These are phyloP conservation scores for Quambalaria eucalypti DNA, from an alignment of 1,284 basidiomycete species.

Conservation along the genomic window DNA sequence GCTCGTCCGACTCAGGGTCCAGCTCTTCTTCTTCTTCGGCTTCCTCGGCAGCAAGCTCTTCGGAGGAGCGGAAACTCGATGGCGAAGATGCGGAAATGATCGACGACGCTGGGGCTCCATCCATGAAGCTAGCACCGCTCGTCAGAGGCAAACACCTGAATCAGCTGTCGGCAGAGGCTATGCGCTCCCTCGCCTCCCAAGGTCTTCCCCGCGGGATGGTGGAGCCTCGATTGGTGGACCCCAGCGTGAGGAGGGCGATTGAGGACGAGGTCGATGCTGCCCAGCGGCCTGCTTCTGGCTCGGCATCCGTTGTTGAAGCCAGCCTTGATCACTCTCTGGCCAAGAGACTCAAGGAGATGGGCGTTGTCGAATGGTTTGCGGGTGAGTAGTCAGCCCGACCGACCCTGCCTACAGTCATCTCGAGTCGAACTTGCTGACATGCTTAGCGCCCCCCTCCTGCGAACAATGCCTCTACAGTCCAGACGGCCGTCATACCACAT, in stretches of 20 bases:
- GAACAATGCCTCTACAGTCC: conserved; percentile 60
- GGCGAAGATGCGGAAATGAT: no score
- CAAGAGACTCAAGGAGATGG: conserved; percentile 12
- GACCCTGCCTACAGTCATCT: not conserved
- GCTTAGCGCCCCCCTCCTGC: no score
- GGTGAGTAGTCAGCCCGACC: conserved; percentile 1
- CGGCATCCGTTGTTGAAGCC: not conserved
- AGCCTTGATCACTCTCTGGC: not conserved
- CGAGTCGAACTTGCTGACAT: conserved; percentile 1
- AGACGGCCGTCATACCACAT: conserved; percentile 71
- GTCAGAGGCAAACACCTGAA: not conserved
- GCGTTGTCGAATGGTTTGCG: conserved; percentile 42
- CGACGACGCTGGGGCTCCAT: conserved; percentile 13
- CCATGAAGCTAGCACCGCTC: conserved; percentile 8
- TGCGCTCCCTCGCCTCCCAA: conserved; percentile 18
- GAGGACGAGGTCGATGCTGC: conserved; percentile 6
- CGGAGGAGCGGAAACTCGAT: no score
- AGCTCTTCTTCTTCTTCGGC: not conserved
- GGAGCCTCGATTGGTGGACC: conserved; percentile 24
- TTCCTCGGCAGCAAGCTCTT: conserved; percentile 7
- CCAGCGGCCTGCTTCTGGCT: not conserved
- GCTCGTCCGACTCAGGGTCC: not conserved
- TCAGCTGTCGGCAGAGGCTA: not conserved
- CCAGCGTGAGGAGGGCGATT: conserved; percentile 17
- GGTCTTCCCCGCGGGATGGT: conserved; percentile 33